Evolutionary conservation across 2,329 filamentous ascomycete species (phyloP), one percentile per base, ranked within the genome.

Genomic region (Metarhizium guizhouense): DNA sequence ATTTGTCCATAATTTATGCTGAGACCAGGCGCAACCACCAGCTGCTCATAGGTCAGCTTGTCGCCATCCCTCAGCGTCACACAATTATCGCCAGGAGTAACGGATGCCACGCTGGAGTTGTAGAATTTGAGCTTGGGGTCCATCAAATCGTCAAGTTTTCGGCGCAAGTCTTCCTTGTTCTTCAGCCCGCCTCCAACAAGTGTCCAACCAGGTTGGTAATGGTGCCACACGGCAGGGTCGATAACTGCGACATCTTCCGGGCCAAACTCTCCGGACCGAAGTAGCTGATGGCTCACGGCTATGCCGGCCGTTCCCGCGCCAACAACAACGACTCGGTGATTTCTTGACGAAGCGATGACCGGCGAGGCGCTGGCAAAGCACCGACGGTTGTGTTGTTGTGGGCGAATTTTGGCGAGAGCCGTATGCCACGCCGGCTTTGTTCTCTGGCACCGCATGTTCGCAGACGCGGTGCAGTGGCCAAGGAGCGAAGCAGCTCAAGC

Each of bases 121-220:
- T 87, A 87, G 61, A 84, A 76, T 62, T 80, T 80, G 58, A 87
- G 68, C 63, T 83, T 83, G n/a, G 79, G 67, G 61, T 85, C 77
- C 7, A 87, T 67, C 51, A 87, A 65, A 51, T 69, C 70, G 4
- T 70, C 62, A 43, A 86, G 64, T 1, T 77, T 78, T 55, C 71
- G 68, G 50, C 77, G 76, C 55, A 87, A 69, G 29, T 84, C 76
- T 59, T 84, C 72, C 64, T 83, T 84, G 50, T 73, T 77, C 68
- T 86, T 86, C 43, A 87, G 73, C 3, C 84, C 84, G 43, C 81
- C 83, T 47, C 84, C 84, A 2, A 87, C 84, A 1, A 87, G 73
- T 2, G 85, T 87, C 84, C 84, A 87, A 54, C 84, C 84, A 1
- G 84, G 83, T 67, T 87, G 84, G 65, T 86, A 87, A 70, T 87